Conservation (phyloP, 805 yeast species). For the Ogataea ramenticola region DNA sequence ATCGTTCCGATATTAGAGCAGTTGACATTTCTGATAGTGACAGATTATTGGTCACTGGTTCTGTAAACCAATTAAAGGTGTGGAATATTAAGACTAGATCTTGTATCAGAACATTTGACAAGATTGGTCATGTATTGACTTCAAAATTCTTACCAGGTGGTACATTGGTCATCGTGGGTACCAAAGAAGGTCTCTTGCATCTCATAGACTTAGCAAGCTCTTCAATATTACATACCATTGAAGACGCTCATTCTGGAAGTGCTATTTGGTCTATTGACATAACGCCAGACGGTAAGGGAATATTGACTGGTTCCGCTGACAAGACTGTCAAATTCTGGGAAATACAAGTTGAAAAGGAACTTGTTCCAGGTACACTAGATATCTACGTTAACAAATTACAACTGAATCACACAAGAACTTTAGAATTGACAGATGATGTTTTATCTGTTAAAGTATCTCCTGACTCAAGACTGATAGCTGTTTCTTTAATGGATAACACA, state of each 20-base stretch:
- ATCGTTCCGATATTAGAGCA: conserved; percentile 82
- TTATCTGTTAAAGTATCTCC: conserved; percentile 75
- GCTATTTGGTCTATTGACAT: conserved; percentile 91
- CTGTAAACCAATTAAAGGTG: conserved; percentile 81
- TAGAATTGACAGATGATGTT: conserved; percentile 84
- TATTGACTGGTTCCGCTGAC: conserved; percentile 93
- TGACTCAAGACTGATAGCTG: conserved; percentile 69
- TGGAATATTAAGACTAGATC: conserved; percentile 74
- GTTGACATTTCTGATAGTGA: conserved; percentile 77
- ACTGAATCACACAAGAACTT: conserved; percentile 66
- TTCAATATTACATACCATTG: conserved; percentile 58
- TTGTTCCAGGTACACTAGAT: conserved; percentile 59
- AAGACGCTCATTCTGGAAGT: conserved; percentile 62
- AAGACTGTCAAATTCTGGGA: conserved; percentile 88
- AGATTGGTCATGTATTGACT: conserved; percentile 77
- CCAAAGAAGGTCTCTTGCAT: conserved; percentile 79
- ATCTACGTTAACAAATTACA: conserved; percentile 45
- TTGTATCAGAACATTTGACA: conserved; percentile 78
- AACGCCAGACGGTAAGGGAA: conserved; percentile 73
- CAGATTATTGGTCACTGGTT: conserved; percentile 77
- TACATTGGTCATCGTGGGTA: conserved; percentile 76
- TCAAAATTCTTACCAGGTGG: conserved; percentile 89
- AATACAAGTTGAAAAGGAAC: conserved; percentile 56
- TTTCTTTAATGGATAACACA: conserved; percentile 85
- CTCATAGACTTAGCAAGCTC: conserved; percentile 84